Percentiles rank a stretch among this genome's conserved stretches.
phyloP scores from a whole-genome alignment of 176 grass and related monocot species.

The Lolium perenne region DNA sequence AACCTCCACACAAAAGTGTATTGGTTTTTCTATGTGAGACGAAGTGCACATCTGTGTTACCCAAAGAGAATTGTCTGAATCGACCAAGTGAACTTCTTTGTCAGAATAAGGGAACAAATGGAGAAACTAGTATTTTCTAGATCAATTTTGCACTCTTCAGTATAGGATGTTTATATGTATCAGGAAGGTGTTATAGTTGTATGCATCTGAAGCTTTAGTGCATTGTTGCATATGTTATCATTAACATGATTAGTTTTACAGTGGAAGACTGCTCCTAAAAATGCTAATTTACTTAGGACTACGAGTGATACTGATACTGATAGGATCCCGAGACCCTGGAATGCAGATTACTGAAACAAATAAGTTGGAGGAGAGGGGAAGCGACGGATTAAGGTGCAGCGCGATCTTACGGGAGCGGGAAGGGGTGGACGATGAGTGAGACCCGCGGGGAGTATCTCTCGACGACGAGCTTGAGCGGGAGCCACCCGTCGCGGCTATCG shows the following conservation, averaged over 20 bases:
- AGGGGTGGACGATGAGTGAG: slow-evolving; percentile 89
- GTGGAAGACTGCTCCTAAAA: not conserved
- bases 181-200: not conserved
- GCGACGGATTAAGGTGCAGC: not conserved
- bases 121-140: too few species aligned
- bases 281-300: not conserved
- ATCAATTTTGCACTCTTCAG: not conserved
- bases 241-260: not conserved
- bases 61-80: too few species aligned
- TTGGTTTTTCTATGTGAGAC: too few species aligned
- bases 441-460: slow-evolving; percentile 60
- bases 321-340: not conserved
- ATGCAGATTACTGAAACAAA: not conserved
- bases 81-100: too few species aligned
- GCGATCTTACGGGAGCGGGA: slow-evolving; percentile 81
- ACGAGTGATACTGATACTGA: not conserved
- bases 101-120: too few species aligned
- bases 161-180: not conserved
- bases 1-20: too few species aligned
- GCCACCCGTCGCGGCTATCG: slow-evolving; percentile 84
- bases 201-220: slow-evolving; percentile 13
- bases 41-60: too few species aligned
- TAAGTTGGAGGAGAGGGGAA: not conserved
- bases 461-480: slow-evolving; percentile 62
- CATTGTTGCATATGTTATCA: not conserved